phyloP scores from a whole-genome alignment of 495 filamentous ascomycete genomes.

The Trichoderma reesei region DNA sequence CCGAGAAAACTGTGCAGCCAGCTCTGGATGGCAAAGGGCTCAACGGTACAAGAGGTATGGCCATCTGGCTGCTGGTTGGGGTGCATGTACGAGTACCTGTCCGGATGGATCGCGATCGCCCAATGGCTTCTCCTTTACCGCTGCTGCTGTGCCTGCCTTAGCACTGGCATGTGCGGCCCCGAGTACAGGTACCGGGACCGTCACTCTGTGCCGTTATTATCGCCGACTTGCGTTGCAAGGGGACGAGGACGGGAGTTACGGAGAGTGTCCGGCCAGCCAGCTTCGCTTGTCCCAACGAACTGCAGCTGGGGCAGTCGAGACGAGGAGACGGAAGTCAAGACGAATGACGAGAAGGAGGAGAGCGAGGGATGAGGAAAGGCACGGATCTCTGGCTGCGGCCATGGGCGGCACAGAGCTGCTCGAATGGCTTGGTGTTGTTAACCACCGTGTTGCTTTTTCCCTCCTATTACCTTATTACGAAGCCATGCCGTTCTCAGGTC shows the following conservation, averaged over 20 bases:
- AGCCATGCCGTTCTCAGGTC: background rate
- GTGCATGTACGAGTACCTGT: background rate
- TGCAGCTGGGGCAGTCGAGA: background rate
- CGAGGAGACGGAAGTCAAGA: background rate
- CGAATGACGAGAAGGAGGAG: background rate
- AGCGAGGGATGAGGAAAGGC: background rate
- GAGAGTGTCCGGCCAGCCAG: background rate
- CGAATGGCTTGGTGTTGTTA: background rate
- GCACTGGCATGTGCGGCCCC: background rate
- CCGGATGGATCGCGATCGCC: slow-evolving; percentile 6
- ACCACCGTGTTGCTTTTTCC: background rate
- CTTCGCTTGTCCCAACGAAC: background rate
- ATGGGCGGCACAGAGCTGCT: background rate
- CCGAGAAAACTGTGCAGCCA: too few species aligned
- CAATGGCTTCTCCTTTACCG: background rate
- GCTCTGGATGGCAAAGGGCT: background rate
- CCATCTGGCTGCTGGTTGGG: too few species aligned
- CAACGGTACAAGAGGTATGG: too few species aligned
- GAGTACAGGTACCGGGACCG: background rate
- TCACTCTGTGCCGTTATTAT: background rate
- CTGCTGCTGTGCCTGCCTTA: too few species aligned
- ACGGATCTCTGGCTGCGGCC: background rate
- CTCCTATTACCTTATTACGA: background rate
- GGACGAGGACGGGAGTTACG: background rate
- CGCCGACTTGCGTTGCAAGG: background rate